Base-by-base conservation (phyloP, 805 yeast genomes). In the Saturnispora gosingensis region DNA sequence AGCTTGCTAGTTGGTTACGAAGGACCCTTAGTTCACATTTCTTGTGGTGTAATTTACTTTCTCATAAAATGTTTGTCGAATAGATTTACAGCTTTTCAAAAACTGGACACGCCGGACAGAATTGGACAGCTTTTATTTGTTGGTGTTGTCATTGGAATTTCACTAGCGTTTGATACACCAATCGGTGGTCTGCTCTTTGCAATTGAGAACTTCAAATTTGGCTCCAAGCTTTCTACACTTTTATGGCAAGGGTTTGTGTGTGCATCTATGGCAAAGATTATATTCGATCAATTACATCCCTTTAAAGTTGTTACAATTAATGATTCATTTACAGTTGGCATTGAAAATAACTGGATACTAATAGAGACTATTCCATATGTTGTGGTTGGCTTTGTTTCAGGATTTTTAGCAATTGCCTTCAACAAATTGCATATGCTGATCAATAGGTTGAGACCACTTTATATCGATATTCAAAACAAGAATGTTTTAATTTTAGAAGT, bases 1-100 rank as follows among this genome's bases (percentile, higher is more conserved):
- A 95, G 95, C 0, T 60, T 88, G 2, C 85, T 91, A 87, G 73
- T 85, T 6, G 96, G 96, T 6, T 82, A 81, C 60, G 96, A 88
- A 59, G 96, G 95, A 1, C 96, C 96, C 0, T 64, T 88, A 50
- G 90, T 86, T 25, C 95, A 88, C 64, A 77, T 88, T 4, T 76
- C 91, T 0, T 79, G 86, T 57, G 80, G 86, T 56, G 69, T 81
- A 59, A 67, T 82, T 57, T 65, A 67, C 56, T 38, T 67, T 51
- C 50, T 76, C 8, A 63, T 77, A 45, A 59, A 64, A 18, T 48
- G 59, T 3, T 63, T 70, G 48, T 51, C 57, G 2, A 62, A 59
- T n/a, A 45, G 56, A 10, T 51, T 45, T 5, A n/a, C 25, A 9
- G 9, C 49, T 11, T 55, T 56, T 13, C 42, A 50, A n/a, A 50